Percentiles rank a stretch among this genome's conserved stretches.
These are phyloP conservation scores for Naematelia encephala DNA, from an alignment of 768 basidiomycete genomes.

Conservation along the genomic window DNA sequence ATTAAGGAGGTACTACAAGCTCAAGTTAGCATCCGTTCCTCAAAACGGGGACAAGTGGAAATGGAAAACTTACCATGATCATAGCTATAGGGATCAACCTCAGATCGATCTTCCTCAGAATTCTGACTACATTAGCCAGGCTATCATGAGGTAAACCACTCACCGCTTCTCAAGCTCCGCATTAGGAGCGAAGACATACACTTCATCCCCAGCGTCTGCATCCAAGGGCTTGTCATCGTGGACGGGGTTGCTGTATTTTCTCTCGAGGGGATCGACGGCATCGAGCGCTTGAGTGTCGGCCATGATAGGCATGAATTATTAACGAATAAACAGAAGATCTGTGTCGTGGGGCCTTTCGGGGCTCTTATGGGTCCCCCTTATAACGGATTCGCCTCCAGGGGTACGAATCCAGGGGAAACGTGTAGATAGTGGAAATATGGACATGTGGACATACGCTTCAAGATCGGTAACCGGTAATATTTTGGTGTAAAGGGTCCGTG, in stretches of 20 bases:
- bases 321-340: too few relatives aligned
- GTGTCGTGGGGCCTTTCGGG: too few relatives aligned
- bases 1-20: constrained; percentile 12
- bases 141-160: background rate
- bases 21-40: background rate
- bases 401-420: too few relatives aligned
- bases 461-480: too few relatives aligned
- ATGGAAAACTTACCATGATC: constrained; percentile 22
- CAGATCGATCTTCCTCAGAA: constrained; percentile 30
- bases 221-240: background rate
- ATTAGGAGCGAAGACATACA: constrained; percentile 4
- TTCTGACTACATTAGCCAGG: background rate
- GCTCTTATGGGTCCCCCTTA: too few relatives aligned
- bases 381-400: too few relatives aligned
- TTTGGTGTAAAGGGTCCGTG: too few relatives aligned
- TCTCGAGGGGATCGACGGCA: background rate
- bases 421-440: too few relatives aligned
- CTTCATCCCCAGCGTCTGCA: background rate
- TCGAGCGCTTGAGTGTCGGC: too few relatives aligned
- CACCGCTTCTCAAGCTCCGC: constrained; percentile 11
- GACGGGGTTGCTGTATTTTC: background rate
- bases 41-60: background rate
- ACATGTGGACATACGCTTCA: too few relatives aligned
- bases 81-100: constrained; percentile 19
- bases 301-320: too few relatives aligned